Evolutionary conservation across 2,329 filamentous ascomycete species (phyloP), one percentile per base, ranked within the genome.

Genomic region (Cercospora sojina): DNA sequence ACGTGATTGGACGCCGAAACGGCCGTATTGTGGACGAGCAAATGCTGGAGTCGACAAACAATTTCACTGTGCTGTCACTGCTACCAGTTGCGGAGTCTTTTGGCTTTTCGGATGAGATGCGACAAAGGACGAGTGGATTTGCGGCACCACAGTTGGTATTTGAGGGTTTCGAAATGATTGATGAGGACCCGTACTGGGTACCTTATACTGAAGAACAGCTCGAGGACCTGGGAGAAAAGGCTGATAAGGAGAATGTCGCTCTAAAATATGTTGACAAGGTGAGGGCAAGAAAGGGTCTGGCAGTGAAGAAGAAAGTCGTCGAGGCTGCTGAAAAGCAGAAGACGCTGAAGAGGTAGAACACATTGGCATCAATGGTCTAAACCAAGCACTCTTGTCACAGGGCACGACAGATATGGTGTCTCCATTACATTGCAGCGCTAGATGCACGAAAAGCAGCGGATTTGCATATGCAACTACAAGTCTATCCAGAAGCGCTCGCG

Each of bases 101-200:
- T 77, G 95, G 95, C 1, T 99, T 99, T 81, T 88, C 88, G 4
- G 95, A 98, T 76, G 95, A 99, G 80, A 98, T 99, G 81, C 88
- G 95, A 66, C 98, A 98, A 81, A 87, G 93, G 6, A 97, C 93
- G 0, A 93, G 90, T 6, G 95, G 95, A 3, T 92, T 91, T 3
- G 95, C 95, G 0, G 91, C 92, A 74, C 95, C 95, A 59, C 95
- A 98, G 83, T 85, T 99, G 41, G 90, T 96, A 68, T 99, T 98
- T 77, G 87, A 91, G 7, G 95, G 95, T 0, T 99, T 93, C 76
- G 92, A 97, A 79, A 87, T 96, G 72, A 83, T 98, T 2, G 93
- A 98, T 77, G 90, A 97, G 80, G 95, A 99, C 82, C 95, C 95
- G 0, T 96, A 96, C 82, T 99, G 95, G 95, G 93, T 96, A 56